Percentiles rank a stretch among this genome's conserved stretches.
phyloP scores from a whole-genome alignment of 1,284 basidiomycete species.

The Pseudozyma flocculosa region DNA sequence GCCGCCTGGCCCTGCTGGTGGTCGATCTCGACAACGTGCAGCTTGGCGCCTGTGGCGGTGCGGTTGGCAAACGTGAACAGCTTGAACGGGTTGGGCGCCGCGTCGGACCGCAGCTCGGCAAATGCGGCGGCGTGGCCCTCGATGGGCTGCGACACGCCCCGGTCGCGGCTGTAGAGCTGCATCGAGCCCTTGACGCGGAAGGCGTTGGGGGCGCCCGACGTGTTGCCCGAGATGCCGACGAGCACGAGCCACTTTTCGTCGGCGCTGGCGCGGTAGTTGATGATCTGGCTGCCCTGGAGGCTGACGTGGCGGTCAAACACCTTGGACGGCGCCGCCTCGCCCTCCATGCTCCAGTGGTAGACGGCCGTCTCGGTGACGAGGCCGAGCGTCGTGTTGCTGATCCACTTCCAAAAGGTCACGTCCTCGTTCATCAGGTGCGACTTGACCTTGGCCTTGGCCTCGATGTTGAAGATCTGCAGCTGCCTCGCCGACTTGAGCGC shows the following conservation, averaged over 20 bases:
- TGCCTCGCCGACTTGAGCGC: conserved; percentile 80
- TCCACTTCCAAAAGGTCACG: conserved; percentile 98
- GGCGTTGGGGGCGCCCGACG: conserved; percentile 68
- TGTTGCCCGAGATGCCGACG: conserved; percentile 92
- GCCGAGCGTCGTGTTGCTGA: conserved; percentile 84
- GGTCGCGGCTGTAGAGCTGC: conserved; percentile 87
- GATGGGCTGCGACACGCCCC: conserved; percentile 96
- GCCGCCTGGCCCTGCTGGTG: conserved; percentile 92
- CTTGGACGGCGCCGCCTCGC: conserved; percentile 76
- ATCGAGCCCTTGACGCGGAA: conserved; percentile 66
- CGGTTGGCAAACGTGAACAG: conserved; percentile 94
- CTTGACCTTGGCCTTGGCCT: conserved; percentile 92
- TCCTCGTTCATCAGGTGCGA: conserved; percentile 90
- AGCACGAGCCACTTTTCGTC: conserved; percentile 98
- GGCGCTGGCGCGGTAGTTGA: conserved; percentile 89
- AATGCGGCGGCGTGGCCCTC: conserved; percentile 98
- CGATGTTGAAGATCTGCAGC: conserved; percentile 97
- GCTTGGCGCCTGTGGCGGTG: conserved; percentile 94
- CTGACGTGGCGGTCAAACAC: conserved; percentile 95
- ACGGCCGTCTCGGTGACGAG: conserved; percentile 94
- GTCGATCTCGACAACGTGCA: conserved; percentile 98
- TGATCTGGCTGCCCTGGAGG: conserved; percentile 93
- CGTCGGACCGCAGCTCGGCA: conserved; percentile 72
- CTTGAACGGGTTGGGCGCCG: conserved; percentile 63
- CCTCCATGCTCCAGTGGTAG: conserved; percentile 83